phyloP scores from a whole-genome alignment of 1,139 yeast species.

The Suhomyces bribrorum region DNA sequence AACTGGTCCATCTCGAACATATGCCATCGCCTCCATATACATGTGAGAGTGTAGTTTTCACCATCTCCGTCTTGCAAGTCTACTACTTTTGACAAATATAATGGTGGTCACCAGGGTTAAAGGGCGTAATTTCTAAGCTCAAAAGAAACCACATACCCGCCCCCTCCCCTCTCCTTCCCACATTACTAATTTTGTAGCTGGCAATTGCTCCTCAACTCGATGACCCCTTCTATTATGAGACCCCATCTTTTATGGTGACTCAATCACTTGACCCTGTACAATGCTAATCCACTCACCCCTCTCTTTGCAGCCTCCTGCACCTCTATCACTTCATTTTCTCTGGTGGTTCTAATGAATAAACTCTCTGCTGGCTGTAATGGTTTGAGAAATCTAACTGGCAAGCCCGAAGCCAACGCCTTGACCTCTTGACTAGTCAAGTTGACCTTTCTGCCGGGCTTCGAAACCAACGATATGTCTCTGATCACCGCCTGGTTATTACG shows the following conservation, averaged over 20 bases:
- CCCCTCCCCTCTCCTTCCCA: no score
- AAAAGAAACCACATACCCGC: no score
- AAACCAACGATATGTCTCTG: slow-evolving; percentile 67
- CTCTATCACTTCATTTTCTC: slow-evolving; percentile 63
- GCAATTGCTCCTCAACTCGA: no score
- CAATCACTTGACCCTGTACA: slow-evolving; percentile 72
- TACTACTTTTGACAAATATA: no score
- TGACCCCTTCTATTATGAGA: no score
- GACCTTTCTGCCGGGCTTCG: slow-evolving; percentile 83
- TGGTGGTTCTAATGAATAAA: slow-evolving; percentile 59
- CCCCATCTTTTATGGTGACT: no score
- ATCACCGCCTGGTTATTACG: slow-evolving; percentile 79
- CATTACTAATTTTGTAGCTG: no score
- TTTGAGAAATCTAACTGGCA: slow-evolving; percentile 68
- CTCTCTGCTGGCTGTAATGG: slow-evolving; percentile 92
- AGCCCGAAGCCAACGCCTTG: slow-evolving; percentile 73
- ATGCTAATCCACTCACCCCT: slow-evolving; percentile 71
- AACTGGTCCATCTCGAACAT: neutral
- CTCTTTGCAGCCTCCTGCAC: slow-evolving; percentile 82
- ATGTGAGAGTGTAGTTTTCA: neutral
- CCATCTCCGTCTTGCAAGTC: no score
- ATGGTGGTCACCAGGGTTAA: no score
- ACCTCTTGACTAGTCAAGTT: slow-evolving; percentile 64
- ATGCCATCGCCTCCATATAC: neutral
- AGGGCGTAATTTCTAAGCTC: no score